Evolutionary conservation across 202 grass and related monocot genomes (phyloP).

Genomic region (Cymbopogon flexuosus): DNA sequence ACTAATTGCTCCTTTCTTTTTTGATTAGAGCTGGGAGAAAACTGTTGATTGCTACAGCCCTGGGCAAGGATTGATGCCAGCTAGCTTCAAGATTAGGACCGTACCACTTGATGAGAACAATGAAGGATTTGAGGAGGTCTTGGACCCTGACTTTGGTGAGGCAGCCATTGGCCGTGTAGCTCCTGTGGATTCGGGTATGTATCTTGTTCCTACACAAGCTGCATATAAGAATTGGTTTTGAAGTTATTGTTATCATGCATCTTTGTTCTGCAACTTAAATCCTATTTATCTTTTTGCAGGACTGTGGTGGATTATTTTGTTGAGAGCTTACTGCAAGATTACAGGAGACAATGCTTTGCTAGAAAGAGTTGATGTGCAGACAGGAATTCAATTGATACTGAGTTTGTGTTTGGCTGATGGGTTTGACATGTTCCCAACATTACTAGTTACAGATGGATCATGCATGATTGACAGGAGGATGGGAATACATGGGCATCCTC

Average conservation of each 20-base stretch:
- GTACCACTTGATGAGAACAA: constrained; percentile 75
- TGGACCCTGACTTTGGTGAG: constrained; percentile 97
- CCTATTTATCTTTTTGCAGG: constrained; percentile 43
- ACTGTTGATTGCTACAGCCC: constrained; percentile 98
- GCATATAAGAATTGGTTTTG: not conserved
- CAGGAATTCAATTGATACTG: constrained; percentile 81
- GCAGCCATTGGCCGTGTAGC: constrained; percentile 92
- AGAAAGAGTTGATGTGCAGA: constrained; percentile 95
- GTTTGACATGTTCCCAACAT: constrained; percentile 97
- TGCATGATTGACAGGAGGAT: constrained; percentile 99
- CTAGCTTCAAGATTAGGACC: constrained; percentile 88
- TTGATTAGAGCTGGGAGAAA: constrained; percentile 95
- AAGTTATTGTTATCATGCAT: not conserved
- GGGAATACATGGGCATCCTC: constrained; percentile 98
- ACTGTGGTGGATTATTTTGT: constrained; percentile 98
- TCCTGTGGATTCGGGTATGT: constrained; percentile 92
- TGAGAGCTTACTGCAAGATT: constrained; percentile 98
- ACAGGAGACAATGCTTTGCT: constrained; percentile 80
- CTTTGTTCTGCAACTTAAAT: constrained; percentile 10
- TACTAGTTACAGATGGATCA: constrained; percentile 92
- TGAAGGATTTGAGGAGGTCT: constrained; percentile 76
- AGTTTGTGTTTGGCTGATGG: constrained; percentile 89
- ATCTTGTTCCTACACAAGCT: constrained; percentile 14
- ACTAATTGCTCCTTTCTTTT: constrained; percentile 29
- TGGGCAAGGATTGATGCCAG: constrained; percentile 96